Evolutionary conservation across 2,329 filamentous ascomycete genomes (phyloP), one percentile per base, ranked within the genome.

Genomic region (Phialocephala subalpina): DNA sequence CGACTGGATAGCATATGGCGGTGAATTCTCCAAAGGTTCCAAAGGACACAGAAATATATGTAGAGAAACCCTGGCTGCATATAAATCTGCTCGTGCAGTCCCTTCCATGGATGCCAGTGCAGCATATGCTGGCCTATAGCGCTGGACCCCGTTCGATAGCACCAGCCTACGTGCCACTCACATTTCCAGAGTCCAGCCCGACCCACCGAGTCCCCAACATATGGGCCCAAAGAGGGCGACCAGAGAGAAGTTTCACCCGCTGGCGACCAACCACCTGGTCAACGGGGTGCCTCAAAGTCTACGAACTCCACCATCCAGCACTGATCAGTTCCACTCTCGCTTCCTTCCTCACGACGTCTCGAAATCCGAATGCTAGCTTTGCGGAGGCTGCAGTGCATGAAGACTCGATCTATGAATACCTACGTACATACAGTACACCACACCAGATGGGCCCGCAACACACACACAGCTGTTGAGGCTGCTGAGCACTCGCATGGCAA

Each of bases 181-280:
- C 29, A 4, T 33, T 33, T 33, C 29, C 29, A 33, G 29, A 33
- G 49, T 12, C 12, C 25, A 16, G 27, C 49, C 49, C 29, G 49
- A 18, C 27, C 49, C 27, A 33, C 25, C 27, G 29, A 29, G 27
- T 29, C 25, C 49, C 49, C 25, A 22, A 53, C 14, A 52, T 22
- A 52, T 14, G 25, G 9, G 45, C 45, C 20, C 1, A 5, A 42
- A n/a, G 40, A 42, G 42, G 18, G 45, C n/a, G 20, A 22, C 22
- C 58, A 42, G 58, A 61, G 29, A 61, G 58, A 61, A 52, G 58
- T 61, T 61, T 61, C 58, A 53, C n/a, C 45, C 14, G 14, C 14
- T 29, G 36, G 8, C 58, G 38, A 49, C 58, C 58, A 61, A 61
- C 58, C 42, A 53, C 58, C 58, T 36, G 47, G 42, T 53, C 45